Evolutionary conservation across 768 basidiomycete genomes (phyloP).

Genomic region (Pisolithus orientalis): DNA sequence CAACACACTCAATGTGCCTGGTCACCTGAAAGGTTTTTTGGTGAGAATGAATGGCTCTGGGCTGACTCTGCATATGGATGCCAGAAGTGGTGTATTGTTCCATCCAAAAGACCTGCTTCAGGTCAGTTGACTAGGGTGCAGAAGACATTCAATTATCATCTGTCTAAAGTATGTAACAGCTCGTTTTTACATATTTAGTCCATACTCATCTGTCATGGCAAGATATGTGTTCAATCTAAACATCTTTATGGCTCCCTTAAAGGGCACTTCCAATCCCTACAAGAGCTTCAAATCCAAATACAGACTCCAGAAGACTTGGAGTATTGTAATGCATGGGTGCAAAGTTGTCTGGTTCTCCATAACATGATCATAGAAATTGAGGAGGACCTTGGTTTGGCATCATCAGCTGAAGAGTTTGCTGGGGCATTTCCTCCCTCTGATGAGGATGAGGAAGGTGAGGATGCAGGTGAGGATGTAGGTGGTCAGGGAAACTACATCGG

Average conservation of each 20-base stretch:
- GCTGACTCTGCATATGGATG: constrained; percentile 4
- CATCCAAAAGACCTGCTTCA: constrained; percentile 17
- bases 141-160: constrained; percentile 12
- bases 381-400: background rate
- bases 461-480: no score
- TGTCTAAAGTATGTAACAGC: constrained; percentile 9
- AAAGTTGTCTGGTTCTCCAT: constrained; percentile 5
- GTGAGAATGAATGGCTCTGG: constrained; percentile 8
- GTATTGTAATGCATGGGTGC: constrained; percentile 2
- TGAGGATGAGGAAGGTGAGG: no score
- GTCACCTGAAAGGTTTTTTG: constrained; percentile 2
- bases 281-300: constrained; percentile 7
- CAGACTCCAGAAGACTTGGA: constrained; percentile 1
- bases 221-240: constrained; percentile 4
- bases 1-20: background rate
- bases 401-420: no score
- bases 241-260: constrained; percentile 11
- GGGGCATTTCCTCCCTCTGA: no score
- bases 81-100: constrained; percentile 15
- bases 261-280: constrained; percentile 7
- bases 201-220: background rate
- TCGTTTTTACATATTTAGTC: background rate
- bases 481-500: no score
- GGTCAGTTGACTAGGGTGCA: constrained; percentile 12
- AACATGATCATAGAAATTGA: constrained; percentile 15